Evolutionary conservation across 805 yeast genomes (phyloP), one percentile per base, ranked within the genome.

Genomic region (Tetrapisispora nanseiensis): DNA sequence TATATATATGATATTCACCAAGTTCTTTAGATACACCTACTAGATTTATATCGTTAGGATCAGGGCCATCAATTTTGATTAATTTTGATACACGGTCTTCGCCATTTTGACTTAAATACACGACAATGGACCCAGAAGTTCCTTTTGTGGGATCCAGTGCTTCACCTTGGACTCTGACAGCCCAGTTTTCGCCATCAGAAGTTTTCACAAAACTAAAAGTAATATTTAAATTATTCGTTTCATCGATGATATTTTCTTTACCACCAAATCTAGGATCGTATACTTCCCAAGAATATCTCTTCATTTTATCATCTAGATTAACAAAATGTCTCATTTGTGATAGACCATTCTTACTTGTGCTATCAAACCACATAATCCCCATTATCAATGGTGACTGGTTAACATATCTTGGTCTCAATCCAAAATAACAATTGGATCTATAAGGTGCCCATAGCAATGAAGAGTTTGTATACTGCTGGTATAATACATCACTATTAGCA

Each of bases 211-310:
- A 84, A 46, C 82, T 84, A 6, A 85, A 76, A 0, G 76, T 73
- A 31, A 92, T 53, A 42, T 74, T 73, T 4, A 87, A 61, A 42
- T 76, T 76, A 46, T 78, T 74, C 27, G 74, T 82, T 18, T 65
- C 61, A 58, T 92, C 98, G 29, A 69, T 64, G 23, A 92, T 78
- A 1, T 74, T 67, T 56, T 92, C 90, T 46, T 74, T 68, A 0
- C 98, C 98, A 20, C 98, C 98, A 12, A 63, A 39, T 48, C 97
- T 71, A 5, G 96, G 87, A 57, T 92, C 97, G 59, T 82, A 92
- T 29, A 70, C 66, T n/a, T 75, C 70, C 96, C 97, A 92, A 21
- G 89, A 86, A 51, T 84, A 90, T 41, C 75, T 78, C 20, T 70
- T 70, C 65, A 87, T 69, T 39, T 78, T 73, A 53, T 87, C 90